Evolutionary conservation across 352 stramenopile species (phyloP), one percentile per base, ranked within the genome.

Genomic region (Phytopythium mirpurense): DNA sequence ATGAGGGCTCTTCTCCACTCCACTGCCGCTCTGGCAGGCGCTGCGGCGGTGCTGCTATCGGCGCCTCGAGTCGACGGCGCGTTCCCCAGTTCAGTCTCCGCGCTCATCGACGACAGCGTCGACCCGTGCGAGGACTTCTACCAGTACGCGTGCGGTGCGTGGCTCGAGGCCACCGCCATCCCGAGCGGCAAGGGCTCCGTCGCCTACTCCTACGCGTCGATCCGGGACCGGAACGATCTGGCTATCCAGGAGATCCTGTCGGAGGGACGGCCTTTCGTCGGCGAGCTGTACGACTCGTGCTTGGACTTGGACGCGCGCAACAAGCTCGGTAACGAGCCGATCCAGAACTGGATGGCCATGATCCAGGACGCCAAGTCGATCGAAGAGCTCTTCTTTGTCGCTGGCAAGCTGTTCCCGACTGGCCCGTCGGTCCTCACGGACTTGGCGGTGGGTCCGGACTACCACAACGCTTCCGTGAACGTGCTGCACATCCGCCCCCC

Each of bases 71-170:
- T 53, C 35, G 3, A 21, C 14, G 47, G 32, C 10, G 63, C 64
- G 40, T 51, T 75, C 47, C 69, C 71, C 3, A 47, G 59, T n/a
- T 68, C 46, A 10, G 76, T 88, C 24, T 41, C 58, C 18, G 58
- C 57, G 8, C 58, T 86, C 37, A 61, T 91, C 27, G 70, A 91
- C 45, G 56, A 54, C 10, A 65, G 45, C 2, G 56, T 62, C 15
- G 57, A 85, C 35, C 82, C 82, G 11, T 90, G 78, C 57, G 59
- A 74, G 12, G 79, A 92, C 66, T 89, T 90, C 47, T 92, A 89
- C 70, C 58, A 80, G 43, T 87, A 82, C 71, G 62, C 69, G 45
- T 89, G 78, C 51, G 76, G 78, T 32, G 45, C 43, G 24, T 90
- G 78, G 76, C 53, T 86, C 43, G 54, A 57, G 49, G 64, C 63